Percentiles rank a stretch among this genome's conserved stretches.
Conservation (phyloP, 2,329 filamentous ascomycete species). For the Aspergillus bombycis region DNA sequence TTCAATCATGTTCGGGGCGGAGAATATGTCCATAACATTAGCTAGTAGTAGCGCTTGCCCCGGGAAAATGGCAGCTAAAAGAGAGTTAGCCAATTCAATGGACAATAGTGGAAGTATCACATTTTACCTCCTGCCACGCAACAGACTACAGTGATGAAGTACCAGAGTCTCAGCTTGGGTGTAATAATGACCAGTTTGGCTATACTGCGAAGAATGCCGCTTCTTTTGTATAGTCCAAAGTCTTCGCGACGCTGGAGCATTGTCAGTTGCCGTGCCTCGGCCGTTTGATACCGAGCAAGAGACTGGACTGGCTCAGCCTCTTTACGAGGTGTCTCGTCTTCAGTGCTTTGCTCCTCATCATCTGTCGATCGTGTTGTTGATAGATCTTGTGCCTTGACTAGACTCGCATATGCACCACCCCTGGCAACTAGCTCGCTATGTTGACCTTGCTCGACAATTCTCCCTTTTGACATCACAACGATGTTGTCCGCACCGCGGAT, state of each 20-base stretch:
- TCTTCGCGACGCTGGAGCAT: neutral
- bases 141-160: neutral
- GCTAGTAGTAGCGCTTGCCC: neutral
- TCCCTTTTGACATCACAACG: conserved; percentile 46
- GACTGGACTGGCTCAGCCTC: neutral
- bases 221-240: neutral
- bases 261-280: neutral
- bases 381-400: conserved; percentile 52
- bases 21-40: conserved; percentile 8
- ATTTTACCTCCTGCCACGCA: neutral
- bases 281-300: neutral
- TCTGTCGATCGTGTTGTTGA: conserved; percentile 24
- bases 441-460: conserved; percentile 48
- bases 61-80: neutral
- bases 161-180: neutral
- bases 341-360: neutral
- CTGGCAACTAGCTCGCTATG: conserved; percentile 41
- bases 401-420: conserved; percentile 41
- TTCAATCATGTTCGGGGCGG: neutral
- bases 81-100: neutral
- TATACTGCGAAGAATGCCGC: neutral
- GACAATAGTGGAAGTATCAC: neutral
- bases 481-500: conserved; percentile 49
- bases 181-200: neutral
- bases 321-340: neutral